Evolutionary conservation across 2,329 filamentous ascomycete species (phyloP).

Genomic region (Plenodomus tracheiphilus): DNA sequence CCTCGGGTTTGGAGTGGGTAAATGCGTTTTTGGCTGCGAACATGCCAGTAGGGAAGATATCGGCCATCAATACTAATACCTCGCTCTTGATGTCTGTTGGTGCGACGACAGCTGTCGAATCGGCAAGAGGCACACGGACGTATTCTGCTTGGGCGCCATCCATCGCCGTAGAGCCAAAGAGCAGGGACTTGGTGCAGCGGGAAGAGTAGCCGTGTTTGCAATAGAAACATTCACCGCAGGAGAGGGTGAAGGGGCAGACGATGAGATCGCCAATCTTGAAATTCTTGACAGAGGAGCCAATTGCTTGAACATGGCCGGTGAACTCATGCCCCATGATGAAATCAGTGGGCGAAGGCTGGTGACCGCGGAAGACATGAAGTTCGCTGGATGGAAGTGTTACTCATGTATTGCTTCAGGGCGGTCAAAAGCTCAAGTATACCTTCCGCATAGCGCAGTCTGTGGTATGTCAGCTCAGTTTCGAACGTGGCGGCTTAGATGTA

Average conservation of each 20-base stretch:
- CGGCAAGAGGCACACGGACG: constrained; percentile 72
- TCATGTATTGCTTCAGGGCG: background rate
- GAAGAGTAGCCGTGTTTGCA: constrained; percentile 77
- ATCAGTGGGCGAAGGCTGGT: constrained; percentile 68
- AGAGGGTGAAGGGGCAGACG: constrained; percentile 76
- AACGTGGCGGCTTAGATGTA: background rate
- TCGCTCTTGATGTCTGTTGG: constrained; percentile 72
- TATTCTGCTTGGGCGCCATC: constrained; percentile 84
- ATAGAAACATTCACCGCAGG: constrained; percentile 74
- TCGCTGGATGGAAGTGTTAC: constrained; percentile 59
- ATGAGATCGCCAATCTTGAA: constrained; percentile 76
- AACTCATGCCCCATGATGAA: constrained; percentile 86
- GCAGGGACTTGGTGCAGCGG: constrained; percentile 68
- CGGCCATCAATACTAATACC: constrained; percentile 82
- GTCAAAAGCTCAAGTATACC: constrained; percentile 55
- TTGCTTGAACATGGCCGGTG: constrained; percentile 71
- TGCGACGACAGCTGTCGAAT: constrained; percentile 77
- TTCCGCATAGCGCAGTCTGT: constrained; percentile 79
- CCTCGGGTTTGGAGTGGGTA: constrained; percentile 60
- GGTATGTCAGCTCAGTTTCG: constrained; percentile 9
- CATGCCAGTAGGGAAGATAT: constrained; percentile 84
- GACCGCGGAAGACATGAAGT: constrained; percentile 82
- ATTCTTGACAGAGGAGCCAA: constrained; percentile 68
- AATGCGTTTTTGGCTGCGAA: constrained; percentile 82
- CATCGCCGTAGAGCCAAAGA: constrained; percentile 71